phyloP scores from a whole-genome alignment of 192 early-diverging fungal genomes.

The Coemansia sp. region DNA sequence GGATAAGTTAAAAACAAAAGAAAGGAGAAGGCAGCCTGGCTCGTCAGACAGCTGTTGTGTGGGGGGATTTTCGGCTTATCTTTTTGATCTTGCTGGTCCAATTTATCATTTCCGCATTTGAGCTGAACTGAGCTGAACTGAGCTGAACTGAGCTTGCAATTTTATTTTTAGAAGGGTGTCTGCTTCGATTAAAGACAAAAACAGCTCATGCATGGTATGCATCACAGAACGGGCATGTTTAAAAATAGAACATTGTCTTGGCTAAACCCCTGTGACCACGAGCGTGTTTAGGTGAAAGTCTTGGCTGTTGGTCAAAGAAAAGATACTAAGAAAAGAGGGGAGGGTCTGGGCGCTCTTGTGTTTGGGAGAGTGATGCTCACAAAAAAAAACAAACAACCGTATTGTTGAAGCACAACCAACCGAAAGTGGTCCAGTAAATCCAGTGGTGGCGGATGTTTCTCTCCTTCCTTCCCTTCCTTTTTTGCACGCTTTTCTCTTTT shows the following conservation, averaged over 20 bases:
- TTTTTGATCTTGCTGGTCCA: background rate
- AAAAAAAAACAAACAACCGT: background rate
- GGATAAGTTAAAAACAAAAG: background rate
- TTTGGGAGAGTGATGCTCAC: background rate
- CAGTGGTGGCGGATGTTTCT: too few species aligned
- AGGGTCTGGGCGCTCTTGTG: background rate
- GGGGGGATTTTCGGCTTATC: background rate
- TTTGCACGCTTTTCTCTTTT: background rate
- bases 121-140: background rate
- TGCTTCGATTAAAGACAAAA: too few species aligned
- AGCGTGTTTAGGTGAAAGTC: too few species aligned
- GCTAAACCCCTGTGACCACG: too few species aligned
- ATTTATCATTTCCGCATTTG: too few species aligned
- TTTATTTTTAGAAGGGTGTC: too few species aligned
- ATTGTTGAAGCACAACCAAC: background rate
- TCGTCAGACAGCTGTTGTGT: too few species aligned
- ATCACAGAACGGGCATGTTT: too few species aligned
- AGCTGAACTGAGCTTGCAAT: background rate
- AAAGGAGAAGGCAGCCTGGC: background rate
- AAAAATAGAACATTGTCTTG: too few species aligned
- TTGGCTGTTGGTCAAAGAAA: too few species aligned
- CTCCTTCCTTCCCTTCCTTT: background rate
- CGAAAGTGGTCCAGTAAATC: background rate
- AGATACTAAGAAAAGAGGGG: too few species aligned
- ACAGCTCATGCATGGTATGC: background rate